Conservation (phyloP, 306 rosid genomes). For the Gastrolobium villosum region DNA sequence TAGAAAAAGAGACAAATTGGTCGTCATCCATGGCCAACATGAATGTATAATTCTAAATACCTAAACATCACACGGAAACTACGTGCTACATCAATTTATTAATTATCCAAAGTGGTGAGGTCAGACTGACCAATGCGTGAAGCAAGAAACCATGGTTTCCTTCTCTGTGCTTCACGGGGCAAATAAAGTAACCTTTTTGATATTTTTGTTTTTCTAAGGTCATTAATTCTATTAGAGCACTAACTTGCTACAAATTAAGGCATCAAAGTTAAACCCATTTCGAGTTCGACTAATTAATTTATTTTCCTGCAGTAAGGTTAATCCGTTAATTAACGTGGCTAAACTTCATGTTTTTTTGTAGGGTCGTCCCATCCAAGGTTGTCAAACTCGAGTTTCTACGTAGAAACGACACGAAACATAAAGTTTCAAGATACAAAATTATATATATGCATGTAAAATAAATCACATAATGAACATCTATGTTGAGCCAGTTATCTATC, state of each 20-base stretch:
- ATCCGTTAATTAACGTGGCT: no score
- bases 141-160: slow-evolving; percentile 31
- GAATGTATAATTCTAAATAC: background rate
- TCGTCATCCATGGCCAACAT: background rate
- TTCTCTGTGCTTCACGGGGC: background rate
- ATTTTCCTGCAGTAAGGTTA: background rate
- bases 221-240: no score
- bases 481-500: no score
- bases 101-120: slow-evolving; percentile 8
- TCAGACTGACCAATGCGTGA: slow-evolving; percentile 45
- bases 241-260: background rate
- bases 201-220: background rate
- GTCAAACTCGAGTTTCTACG: no score
- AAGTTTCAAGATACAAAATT: no score
- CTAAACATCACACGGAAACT: background rate
- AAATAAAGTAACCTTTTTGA: background rate
- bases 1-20: background rate
- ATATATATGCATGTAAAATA: no score
- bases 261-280: background rate
- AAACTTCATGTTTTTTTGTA: no score
- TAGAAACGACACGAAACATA: no score
- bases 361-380: background rate
- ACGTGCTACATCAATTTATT: background rate
- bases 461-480: no score
- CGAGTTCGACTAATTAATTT: background rate